phyloP scores from a whole-genome alignment of 805 yeast species.

The Candida khao-thaluensis region DNA sequence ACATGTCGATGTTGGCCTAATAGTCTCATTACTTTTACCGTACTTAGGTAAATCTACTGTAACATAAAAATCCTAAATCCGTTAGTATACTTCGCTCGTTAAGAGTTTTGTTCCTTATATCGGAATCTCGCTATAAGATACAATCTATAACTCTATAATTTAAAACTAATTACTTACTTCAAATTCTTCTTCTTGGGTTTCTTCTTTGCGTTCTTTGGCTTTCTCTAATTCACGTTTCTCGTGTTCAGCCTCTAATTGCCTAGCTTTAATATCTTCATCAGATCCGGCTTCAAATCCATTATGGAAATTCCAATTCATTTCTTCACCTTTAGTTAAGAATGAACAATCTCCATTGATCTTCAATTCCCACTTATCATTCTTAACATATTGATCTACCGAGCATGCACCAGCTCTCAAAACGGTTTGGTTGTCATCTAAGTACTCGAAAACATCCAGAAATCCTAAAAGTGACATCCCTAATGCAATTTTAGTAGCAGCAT shows the following conservation, averaged over 20 bases:
- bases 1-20: constrained; percentile 41
- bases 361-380: constrained; percentile 53
- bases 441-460: constrained; percentile 49
- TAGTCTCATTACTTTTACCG: constrained; percentile 19
- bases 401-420: constrained; percentile 76
- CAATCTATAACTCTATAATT: constrained; percentile 3
- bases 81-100: constrained; percentile 20
- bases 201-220: constrained; percentile 11
- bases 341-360: constrained; percentile 71
- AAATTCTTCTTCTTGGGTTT: constrained; percentile 19
- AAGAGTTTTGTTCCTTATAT: constrained; percentile 1
- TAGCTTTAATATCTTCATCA: constrained; percentile 72
- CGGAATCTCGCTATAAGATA: not conserved
- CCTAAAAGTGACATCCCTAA: constrained; percentile 75
- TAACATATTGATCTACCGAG: constrained; percentile 63
- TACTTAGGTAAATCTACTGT: constrained; percentile 33
- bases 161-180: constrained; percentile 21
- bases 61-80: constrained; percentile 30
- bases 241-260: constrained; percentile 32
- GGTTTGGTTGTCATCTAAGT: constrained; percentile 42
- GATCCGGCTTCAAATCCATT: constrained; percentile 83
- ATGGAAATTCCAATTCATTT: constrained; percentile 90
- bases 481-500: constrained; percentile 91
- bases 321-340: constrained; percentile 76
- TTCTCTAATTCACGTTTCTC: constrained; percentile 50